Evolutionary conservation across 768 basidiomycete species (phyloP).

Genomic region (Boletus coccyginus): DNA sequence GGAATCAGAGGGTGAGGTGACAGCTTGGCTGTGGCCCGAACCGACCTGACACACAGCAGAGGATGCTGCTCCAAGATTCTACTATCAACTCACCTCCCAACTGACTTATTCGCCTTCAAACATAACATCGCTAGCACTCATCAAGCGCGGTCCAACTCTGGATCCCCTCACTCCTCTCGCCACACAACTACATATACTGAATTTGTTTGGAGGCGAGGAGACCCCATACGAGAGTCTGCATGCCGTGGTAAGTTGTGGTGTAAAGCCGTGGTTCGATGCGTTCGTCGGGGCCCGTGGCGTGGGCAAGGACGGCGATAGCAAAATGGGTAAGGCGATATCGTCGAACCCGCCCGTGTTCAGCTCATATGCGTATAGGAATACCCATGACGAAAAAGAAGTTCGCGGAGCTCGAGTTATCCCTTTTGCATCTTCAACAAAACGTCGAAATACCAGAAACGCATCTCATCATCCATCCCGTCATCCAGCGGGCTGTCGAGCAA

Average conservation of each 20-base stretch:
- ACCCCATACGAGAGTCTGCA: constrained; percentile 96
- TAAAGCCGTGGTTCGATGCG: constrained; percentile 98
- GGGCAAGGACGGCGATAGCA: constrained; percentile 74
- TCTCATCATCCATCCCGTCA: constrained; percentile 85
- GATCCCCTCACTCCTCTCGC: constrained; percentile 80
- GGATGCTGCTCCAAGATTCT: constrained; percentile 59
- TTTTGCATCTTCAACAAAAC: constrained; percentile 96
- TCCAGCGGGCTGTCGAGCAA: constrained; percentile 85
- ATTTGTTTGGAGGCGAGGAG: constrained; percentile 84
- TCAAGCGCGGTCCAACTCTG: constrained; percentile 84
- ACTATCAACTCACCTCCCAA: constrained; percentile 67
- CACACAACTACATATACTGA: constrained; percentile 86
- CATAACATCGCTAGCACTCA: constrained; percentile 86
- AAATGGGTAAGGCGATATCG: constrained; percentile 60
- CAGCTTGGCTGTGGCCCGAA: not conserved
- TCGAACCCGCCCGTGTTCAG: not conserved
- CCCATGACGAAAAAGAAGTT: constrained; percentile 99
- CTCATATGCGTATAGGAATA: constrained; percentile 51
- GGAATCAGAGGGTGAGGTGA: constrained; percentile 63
- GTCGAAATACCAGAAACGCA: constrained; percentile 98
- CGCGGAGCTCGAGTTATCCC: constrained; percentile 91
- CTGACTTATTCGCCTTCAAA: constrained; percentile 79
- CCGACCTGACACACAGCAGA: constrained; percentile 41
- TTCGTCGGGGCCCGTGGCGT: constrained; percentile 83
- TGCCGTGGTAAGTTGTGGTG: constrained; percentile 90